Evolutionary conservation across 2,329 filamentous ascomycete genomes (phyloP).

Genomic region (Calonectria pteridis): DNA sequence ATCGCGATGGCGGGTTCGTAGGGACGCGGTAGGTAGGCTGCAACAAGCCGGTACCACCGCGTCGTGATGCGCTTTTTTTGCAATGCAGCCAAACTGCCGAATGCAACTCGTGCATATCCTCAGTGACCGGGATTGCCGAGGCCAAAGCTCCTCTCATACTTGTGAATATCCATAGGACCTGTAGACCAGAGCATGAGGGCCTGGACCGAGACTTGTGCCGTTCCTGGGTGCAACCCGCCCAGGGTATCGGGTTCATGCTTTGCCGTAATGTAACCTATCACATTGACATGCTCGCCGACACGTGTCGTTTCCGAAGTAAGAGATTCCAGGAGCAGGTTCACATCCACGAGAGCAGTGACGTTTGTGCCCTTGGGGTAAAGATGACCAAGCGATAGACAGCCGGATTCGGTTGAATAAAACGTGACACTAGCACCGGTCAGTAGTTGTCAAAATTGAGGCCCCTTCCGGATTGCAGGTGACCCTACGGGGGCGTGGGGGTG

Average conservation of each 20-base stretch:
- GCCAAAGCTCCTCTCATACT: constrained; percentile 74
- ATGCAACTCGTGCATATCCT: constrained; percentile 9
- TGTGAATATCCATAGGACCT: constrained; percentile 76
- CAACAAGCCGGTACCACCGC: constrained; percentile 2
- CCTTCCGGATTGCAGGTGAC: constrained; percentile 8
- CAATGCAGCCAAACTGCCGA: neutral
- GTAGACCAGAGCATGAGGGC: constrained; percentile 84
- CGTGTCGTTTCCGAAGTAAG: constrained; percentile 74
- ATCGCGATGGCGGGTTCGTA: constrained; percentile 6
- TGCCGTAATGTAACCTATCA: constrained; percentile 82
- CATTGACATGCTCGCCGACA: constrained; percentile 88
- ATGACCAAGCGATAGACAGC: constrained; percentile 76
- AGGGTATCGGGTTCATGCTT: constrained; percentile 27
- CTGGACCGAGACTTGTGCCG: constrained; percentile 67
- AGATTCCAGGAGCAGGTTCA: constrained; percentile 76
- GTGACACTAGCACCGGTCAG: constrained; percentile 58
- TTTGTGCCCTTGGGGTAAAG: constrained; percentile 64
- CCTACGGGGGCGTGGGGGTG: constrained; percentile 5
- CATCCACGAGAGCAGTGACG: constrained; percentile 72
- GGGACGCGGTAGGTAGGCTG: neutral
- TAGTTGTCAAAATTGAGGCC: constrained; percentile 41
- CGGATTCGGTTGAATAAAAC: constrained; percentile 66
- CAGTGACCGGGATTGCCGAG: constrained; percentile 1
- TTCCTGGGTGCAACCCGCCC: constrained; percentile 25
- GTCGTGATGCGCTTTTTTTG: neutral